A percentile compares a stretch with the other conserved stretches of the same genome.
Evolutionary conservation across 257 asterid species (phyloP).

Genomic region (Nicotiana tabacum): DNA sequence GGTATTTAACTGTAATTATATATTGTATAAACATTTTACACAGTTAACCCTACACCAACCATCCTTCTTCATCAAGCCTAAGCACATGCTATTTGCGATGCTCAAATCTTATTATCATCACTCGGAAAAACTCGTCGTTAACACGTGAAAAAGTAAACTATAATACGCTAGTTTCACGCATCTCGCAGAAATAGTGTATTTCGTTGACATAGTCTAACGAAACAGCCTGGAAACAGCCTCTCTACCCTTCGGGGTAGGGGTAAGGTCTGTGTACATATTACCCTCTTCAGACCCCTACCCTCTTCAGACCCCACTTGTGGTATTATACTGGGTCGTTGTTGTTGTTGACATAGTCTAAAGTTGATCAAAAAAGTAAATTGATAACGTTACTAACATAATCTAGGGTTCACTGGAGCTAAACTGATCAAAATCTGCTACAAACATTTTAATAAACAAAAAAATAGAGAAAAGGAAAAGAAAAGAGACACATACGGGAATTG

Average conservation of each 20-base stretch:
- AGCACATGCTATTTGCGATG: neutral
- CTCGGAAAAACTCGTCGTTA: neutral
- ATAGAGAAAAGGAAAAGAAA: neutral
- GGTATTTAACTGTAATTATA: too few species aligned
- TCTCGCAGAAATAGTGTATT: neutral
- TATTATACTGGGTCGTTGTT: too few species aligned
- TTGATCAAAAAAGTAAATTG: neutral
- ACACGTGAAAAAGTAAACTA: neutral
- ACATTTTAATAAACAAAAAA: neutral
- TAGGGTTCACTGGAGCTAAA: neutral
- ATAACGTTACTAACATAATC: neutral
- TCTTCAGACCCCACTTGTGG: too few species aligned
- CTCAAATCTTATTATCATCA: neutral
- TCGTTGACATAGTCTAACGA: neutral
- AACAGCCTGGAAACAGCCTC: too few species aligned
- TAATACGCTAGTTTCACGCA: neutral
- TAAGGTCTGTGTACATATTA: too few species aligned
- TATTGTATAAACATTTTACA: too few species aligned
- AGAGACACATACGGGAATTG: neutral
- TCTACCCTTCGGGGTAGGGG: too few species aligned
- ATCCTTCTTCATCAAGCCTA: neutral
- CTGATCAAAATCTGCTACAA: neutral
- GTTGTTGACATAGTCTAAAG: neutral
- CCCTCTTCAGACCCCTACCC: too few species aligned
- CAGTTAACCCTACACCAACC: neutral